Percentiles rank a stretch among this genome's conserved stretches.
These are phyloP conservation scores for Cercophora newfieldiana DNA, from an alignment of 495 filamentous ascomycete genomes.

Conservation along the genomic window DNA sequence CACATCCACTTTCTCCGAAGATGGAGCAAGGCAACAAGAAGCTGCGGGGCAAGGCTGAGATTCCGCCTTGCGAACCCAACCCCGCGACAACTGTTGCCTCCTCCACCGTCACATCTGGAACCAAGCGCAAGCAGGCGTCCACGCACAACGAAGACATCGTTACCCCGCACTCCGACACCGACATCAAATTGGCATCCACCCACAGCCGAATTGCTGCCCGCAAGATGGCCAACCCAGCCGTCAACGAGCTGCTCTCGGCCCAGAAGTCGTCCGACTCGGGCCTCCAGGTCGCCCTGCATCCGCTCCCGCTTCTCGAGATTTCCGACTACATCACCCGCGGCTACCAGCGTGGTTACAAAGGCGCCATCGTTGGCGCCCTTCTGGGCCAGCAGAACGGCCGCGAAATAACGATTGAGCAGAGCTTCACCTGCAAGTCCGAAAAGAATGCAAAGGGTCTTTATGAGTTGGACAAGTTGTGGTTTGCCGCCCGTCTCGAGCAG, in stretches of 20 bases:
- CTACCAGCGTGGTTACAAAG: slow-evolving; percentile 68
- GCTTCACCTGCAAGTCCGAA: slow-evolving; percentile 73
- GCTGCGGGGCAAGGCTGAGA: slow-evolving; percentile 31
- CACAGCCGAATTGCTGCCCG: neutral
- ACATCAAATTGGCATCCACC: neutral
- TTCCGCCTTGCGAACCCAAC: slow-evolving; percentile 26
- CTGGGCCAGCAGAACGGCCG: slow-evolving; percentile 89
- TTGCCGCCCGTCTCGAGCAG: slow-evolving; percentile 75
- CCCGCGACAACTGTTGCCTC: slow-evolving; percentile 9
- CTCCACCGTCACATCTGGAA: neutral
- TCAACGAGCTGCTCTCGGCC: slow-evolving; percentile 43
- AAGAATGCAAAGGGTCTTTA: slow-evolving; percentile 51
- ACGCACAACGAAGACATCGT: neutral
- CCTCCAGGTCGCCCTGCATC: slow-evolving; percentile 83
- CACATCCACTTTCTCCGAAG: neutral
- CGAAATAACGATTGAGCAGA: slow-evolving; percentile 87
- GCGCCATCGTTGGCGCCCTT: slow-evolving; percentile 81
- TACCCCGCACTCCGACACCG: neutral
- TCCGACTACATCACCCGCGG: slow-evolving; percentile 95
- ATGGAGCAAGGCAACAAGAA: slow-evolving; percentile 14
- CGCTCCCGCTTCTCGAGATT: slow-evolving; percentile 91
- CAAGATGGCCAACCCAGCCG: slow-evolving; percentile 9
- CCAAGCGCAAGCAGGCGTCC: slow-evolving; percentile 6
- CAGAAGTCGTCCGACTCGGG: slow-evolving; percentile 69
- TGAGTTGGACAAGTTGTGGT: slow-evolving; percentile 68